These are phyloP conservation scores for Urochloa ruziziensis DNA, from an alignment of 176 grass and related monocot species.

Conservation along the genomic window DNA sequence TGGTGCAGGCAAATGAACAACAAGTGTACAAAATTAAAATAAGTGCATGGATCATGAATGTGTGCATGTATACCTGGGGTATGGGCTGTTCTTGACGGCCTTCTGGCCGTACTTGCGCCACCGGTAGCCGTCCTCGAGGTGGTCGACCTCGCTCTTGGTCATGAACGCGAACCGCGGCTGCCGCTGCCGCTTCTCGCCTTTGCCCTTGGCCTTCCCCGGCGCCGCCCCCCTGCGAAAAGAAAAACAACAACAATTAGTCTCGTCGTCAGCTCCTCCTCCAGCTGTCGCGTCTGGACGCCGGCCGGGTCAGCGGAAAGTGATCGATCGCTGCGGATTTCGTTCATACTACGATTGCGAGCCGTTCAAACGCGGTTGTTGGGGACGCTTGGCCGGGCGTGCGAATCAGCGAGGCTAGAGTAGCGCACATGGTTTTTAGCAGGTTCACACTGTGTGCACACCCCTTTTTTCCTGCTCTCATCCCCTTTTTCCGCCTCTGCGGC, in stretches of 20 bases:
- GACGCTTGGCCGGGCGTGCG: neutral
- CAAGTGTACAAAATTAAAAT: neutral
- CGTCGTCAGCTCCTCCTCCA: neutral
- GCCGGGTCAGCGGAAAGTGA: constrained; percentile 13
- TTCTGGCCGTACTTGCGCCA: constrained; percentile 99
- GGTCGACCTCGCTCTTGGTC: constrained; percentile 97
- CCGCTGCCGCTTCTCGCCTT: constrained; percentile 81
- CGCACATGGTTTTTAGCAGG: constrained; percentile 34
- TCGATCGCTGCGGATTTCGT: constrained; percentile 6
- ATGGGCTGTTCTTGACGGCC: constrained; percentile 98
- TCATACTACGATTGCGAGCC: constrained; percentile 30
- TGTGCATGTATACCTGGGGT: constrained; percentile 63
- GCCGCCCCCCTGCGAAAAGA: constrained; percentile 1
- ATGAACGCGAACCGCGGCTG: constrained; percentile 89
- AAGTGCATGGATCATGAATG: neutral
- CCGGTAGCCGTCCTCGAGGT: constrained; percentile 94
- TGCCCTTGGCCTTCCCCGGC: constrained; percentile 37
- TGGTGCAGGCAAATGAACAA: neutral
- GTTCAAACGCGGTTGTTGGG: constrained; percentile 48
- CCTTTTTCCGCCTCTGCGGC: constrained; percentile 7
- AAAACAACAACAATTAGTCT: neutral
- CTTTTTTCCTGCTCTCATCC: neutral
- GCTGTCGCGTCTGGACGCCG: too few species aligned
- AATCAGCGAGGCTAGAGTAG: neutral
- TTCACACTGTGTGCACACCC: constrained; percentile 42